A percentile compares a stretch with the other conserved stretches of the same genome.
Evolutionary conservation across 148 eudicot species (phyloP).

Genomic region (Silene conica): DNA sequence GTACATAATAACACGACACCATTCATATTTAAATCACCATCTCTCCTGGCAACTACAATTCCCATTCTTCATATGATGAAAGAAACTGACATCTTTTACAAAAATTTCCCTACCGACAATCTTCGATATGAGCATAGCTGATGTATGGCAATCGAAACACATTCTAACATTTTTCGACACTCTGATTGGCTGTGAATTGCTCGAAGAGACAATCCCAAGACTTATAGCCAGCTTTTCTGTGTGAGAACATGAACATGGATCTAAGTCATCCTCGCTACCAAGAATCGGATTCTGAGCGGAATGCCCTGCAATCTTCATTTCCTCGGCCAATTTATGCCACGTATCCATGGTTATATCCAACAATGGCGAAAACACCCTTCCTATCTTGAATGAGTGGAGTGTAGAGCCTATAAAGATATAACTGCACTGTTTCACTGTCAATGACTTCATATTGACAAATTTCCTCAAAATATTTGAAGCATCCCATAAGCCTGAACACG

Average conservation of each 20-base stretch:
- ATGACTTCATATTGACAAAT: constrained; percentile 20
- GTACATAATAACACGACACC: no score
- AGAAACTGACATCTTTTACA: constrained; percentile 32
- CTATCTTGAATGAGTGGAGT: constrained; percentile 16
- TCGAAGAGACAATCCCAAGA: constrained; percentile 25
- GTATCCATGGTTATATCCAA: constrained; percentile 13
- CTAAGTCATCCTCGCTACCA: neutral
- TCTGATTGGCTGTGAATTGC: constrained; percentile 22
- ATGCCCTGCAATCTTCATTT: constrained; percentile 22
- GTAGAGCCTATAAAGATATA: constrained; percentile 18
- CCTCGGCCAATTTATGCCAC: constrained; percentile 26
- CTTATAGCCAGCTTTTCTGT: constrained; percentile 36
- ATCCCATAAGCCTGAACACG: constrained; percentile 45
- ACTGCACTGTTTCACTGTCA: constrained; percentile 22
- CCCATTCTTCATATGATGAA: constrained; percentile 34
- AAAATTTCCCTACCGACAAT: constrained; percentile 27
- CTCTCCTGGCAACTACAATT: constrained; percentile 32
- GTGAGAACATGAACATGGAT: constrained; percentile 26
- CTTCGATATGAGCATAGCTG: constrained; percentile 21
- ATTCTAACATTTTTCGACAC: constrained; percentile 33
- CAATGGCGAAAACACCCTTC: constrained; percentile 5
- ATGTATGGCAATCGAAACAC: constrained; percentile 30
- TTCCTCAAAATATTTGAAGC: constrained; percentile 38
- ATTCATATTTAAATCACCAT: constrained; percentile 18
- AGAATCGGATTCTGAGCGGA: constrained; percentile 23